Conservation (phyloP, 106 monocot species). For the Apostasia ramifera region DNA sequence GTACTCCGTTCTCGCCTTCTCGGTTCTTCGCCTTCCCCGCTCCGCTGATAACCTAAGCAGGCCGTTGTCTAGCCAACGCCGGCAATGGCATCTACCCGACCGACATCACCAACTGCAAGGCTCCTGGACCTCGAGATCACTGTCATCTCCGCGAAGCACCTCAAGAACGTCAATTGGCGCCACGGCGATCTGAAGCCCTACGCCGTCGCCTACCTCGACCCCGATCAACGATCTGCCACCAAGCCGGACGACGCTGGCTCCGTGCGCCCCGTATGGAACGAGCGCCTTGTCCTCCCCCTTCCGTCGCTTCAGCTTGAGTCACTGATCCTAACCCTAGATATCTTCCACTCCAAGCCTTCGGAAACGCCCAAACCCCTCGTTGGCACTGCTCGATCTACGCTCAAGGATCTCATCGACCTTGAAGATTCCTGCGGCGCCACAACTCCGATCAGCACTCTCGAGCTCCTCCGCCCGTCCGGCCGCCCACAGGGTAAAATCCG, state of each 20-base stretch:
- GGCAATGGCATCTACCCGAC: constrained; percentile 2
- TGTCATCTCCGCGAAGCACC: constrained; percentile 77
- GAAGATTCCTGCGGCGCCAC: constrained; percentile 8
- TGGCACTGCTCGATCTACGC: constrained; percentile 40
- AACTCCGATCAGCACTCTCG: constrained; percentile 40
- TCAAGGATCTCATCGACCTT: constrained; percentile 38
- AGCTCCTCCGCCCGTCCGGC: constrained; percentile 81
- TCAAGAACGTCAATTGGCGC: constrained; percentile 99
- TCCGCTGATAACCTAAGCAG: too few species aligned
- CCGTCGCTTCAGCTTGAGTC: constrained; percentile 22
- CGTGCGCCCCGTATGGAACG: constrained; percentile 83
- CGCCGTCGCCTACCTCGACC: constrained; percentile 72
- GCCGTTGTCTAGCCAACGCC: background rate
- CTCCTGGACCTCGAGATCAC: constrained; percentile 50
- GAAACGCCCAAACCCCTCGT: constrained; percentile 93
- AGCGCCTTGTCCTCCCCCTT: constrained; percentile 63
- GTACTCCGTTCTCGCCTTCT: too few species aligned
- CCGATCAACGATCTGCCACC: constrained; percentile 62
- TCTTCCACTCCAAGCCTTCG: constrained; percentile 93
- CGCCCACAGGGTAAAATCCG: constrained; percentile 84
- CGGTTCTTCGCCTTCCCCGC: too few species aligned
- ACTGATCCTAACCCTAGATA: constrained; percentile 57
- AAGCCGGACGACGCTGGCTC: constrained; percentile 76
- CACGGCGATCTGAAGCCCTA: constrained; percentile 88
- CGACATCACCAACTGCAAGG: constrained; percentile 4